Evolutionary conservation across 768 basidiomycete species (phyloP), one percentile per base, ranked within the genome.

Genomic region (Cubamyces sp.): DNA sequence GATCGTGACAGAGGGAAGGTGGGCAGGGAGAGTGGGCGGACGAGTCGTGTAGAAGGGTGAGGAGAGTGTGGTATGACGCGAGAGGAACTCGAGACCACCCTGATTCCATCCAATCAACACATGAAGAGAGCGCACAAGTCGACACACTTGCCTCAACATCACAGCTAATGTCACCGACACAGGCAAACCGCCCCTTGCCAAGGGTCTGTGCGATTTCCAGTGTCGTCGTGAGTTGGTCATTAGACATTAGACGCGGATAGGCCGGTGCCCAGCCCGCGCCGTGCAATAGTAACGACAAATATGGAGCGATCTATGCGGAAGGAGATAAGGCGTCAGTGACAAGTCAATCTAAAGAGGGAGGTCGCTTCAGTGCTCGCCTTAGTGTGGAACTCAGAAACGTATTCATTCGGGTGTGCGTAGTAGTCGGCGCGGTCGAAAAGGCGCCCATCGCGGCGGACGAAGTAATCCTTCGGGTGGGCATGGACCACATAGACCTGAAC

Each of bases 161-260:
- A 70, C 94, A 96, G 64, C 86, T 93, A 40, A 97, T 90, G 70
- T 97, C 95, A 1, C 91, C 92, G 23, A 97, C 82, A 56, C 85
- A 88, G 9, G 81, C 81, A 68, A 88, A 88, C 23, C 90, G 79
- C 16, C 79, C 83, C 3, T 76, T 80, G 7, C 84, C 83, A 1
- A 88, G 67, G 8, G 76, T 71, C 41, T 78, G 77, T 0, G 85
- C 88, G 3, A 74, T 77, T 37, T 75, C 64, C 7, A 88, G 79
- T 0, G 86, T 82, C 2, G 73, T 71, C 0, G 75, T 71, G 8
- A 95, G 77, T 64, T 91, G 86, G 0, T 78, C 77, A 19, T 82
- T 91, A 0, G 84, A 84, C 83, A 96, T 88, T 3, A 96, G 75
- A 5, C 91, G 83, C 21, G 95, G 95, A 75, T 84, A 96, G 0